Percentiles rank a stretch among this genome's conserved stretches.
These are phyloP conservation scores for Kentomonas sorsogonicus DNA, from an alignment of 208 protist genomes.

Conservation along the genomic window DNA sequence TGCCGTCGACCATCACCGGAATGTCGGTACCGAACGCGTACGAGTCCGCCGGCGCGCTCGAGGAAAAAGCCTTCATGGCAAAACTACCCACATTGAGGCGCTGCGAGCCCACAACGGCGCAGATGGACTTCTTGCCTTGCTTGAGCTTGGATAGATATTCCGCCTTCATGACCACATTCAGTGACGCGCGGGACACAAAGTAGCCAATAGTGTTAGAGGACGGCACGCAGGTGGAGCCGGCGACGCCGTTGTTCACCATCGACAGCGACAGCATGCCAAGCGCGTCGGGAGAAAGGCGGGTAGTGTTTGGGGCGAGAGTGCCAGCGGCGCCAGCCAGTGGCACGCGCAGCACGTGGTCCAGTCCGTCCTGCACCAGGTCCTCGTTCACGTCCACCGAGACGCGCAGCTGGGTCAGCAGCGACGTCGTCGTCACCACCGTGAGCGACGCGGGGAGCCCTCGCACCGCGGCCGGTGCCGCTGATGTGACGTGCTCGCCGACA, in stretches of 20 bases:
- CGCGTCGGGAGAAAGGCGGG: conserved; percentile 21
- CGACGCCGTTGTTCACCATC: conserved; percentile 57
- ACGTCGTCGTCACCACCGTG: conserved; percentile 25
- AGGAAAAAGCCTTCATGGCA: conserved; percentile 16
- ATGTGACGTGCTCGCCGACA: conserved; percentile 1
- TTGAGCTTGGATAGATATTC: conserved; percentile 15
- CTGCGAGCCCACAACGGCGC: conserved; percentile 28
- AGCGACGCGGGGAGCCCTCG: conserved; percentile 11
- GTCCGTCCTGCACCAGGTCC: no score
- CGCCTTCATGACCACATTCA: conserved; percentile 31
- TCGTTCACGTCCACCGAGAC: conserved; percentile 17
- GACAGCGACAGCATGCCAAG: conserved; percentile 38
- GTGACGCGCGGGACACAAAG: conserved; percentile 24
- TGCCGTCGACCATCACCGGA: conserved; percentile 27
- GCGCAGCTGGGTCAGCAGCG: conserved; percentile 18
- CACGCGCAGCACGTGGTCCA: no score
- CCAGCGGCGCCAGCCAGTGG: conserved; percentile 39
- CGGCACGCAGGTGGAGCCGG: conserved; percentile 35
- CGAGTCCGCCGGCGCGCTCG: conserved; percentile 16
- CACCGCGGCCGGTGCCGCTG: neutral
- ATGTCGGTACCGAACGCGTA: conserved; percentile 27
- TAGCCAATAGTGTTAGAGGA: conserved; percentile 31
- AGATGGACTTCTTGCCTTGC: conserved; percentile 51
- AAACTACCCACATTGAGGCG: conserved; percentile 31
- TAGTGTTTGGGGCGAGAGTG: conserved; percentile 37